Percentiles rank a stretch among this genome's conserved stretches.
These are phyloP conservation scores for Meyerozyma guilliermondii DNA, from an alignment of 1,139 yeast genomes.

Conservation along the genomic window DNA sequence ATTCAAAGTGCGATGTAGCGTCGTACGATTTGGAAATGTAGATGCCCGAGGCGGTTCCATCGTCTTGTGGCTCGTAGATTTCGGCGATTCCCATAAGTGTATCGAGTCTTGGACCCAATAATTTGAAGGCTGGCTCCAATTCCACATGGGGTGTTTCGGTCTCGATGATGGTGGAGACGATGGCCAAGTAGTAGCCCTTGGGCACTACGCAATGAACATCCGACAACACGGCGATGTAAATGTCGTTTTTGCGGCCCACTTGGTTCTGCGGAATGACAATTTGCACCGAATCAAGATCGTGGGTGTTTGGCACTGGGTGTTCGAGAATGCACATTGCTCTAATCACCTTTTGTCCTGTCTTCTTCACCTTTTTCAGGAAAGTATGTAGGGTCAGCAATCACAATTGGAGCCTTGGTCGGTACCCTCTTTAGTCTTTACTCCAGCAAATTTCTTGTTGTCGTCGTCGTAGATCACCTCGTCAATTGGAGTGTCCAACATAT, in stretches of 20 bases:
- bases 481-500: slow-evolving; percentile 94
- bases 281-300: slow-evolving; percentile 84
- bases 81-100: slow-evolving; percentile 97
- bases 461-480: slow-evolving; percentile 78
- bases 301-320: slow-evolving; percentile 83
- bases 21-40: slow-evolving; percentile 88
- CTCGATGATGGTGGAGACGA: slow-evolving; percentile 90
- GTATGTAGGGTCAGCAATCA: slow-evolving; percentile 97
- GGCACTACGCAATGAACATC: slow-evolving; percentile 89
- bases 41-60: slow-evolving; percentile 76
- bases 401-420: slow-evolving; percentile 87
- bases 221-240: slow-evolving; percentile 87
- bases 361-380: slow-evolving; percentile 86
- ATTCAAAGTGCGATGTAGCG: slow-evolving; percentile 91
- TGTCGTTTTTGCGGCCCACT: slow-evolving; percentile 88
- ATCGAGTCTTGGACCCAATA: slow-evolving; percentile 74
- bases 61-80: slow-evolving; percentile 78
- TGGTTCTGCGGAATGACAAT: slow-evolving; percentile 96
- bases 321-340: slow-evolving; percentile 93
- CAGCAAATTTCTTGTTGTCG: slow-evolving; percentile 65
- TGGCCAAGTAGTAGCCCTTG: slow-evolving; percentile 86
- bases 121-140: slow-evolving; percentile 89
- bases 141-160: slow-evolving; percentile 92
- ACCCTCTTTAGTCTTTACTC: slow-evolving; percentile 89
- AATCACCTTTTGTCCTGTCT: slow-evolving; percentile 82